Conservation (phyloP, 768 basidiomycete species). For the Kondoa malvinella region DNA sequence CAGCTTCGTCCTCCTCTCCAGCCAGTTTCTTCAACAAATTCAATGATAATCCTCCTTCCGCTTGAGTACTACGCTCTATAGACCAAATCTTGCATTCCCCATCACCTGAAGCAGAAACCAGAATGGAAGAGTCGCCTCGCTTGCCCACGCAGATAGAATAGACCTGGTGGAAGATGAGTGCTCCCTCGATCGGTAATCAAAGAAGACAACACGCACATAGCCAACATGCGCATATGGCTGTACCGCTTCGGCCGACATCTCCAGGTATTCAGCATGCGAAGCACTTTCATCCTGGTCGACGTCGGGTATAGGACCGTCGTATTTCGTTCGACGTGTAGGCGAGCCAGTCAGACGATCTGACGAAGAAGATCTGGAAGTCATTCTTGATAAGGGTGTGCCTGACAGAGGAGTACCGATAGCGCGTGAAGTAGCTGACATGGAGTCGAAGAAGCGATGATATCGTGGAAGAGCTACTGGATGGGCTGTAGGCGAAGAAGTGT, state of each 20-base stretch:
- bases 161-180: slow-evolving; percentile 29
- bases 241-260: slow-evolving; percentile 32
- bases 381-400: not conserved
- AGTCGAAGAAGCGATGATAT: slow-evolving; percentile 7
- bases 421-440: not conserved
- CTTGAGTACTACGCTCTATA: not conserved
- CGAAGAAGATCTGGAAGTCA: not conserved
- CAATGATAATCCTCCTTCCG: not conserved
- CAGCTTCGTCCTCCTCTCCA: slow-evolving; percentile 47
- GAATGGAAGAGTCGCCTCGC: slow-evolving; percentile 30
- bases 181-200: slow-evolving; percentile 35
- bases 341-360: not conserved
- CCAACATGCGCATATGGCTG: slow-evolving; percentile 84
- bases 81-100: slow-evolving; percentile 60
- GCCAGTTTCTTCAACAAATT: slow-evolving; percentile 2
- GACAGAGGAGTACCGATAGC: not conserved
- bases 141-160: slow-evolving; percentile 13
- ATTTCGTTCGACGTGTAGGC: not conserved
- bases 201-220: slow-evolving; percentile 57
- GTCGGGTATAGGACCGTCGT: not conserved
- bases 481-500: not conserved
- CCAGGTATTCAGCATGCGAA: not conserved
- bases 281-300: not conserved
- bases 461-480: too few species aligned
- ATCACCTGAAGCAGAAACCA: slow-evolving; percentile 80